These are phyloP conservation scores for Leccinum fibrillosum DNA, from an alignment of 768 basidiomycete genomes.

Conservation along the genomic window DNA sequence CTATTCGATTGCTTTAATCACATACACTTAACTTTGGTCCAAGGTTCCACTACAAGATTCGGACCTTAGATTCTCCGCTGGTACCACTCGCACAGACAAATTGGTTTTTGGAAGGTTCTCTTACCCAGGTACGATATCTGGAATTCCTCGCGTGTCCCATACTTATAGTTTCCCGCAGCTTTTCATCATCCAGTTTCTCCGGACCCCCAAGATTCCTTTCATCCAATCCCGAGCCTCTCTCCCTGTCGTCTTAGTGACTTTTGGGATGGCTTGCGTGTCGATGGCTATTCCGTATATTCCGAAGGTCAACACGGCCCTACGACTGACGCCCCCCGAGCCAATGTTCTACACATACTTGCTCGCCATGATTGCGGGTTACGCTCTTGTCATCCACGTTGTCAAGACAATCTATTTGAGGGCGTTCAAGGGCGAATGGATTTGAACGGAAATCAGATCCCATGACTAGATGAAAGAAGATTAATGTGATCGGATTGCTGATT, in stretches of 20 bases:
- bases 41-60: conserved; percentile 33
- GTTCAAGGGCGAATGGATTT: conserved; percentile 33
- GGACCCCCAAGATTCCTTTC: conserved; percentile 30
- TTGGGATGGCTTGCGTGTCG: conserved; percentile 29
- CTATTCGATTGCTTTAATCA: background rate
- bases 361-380: conserved; percentile 21
- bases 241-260: conserved; percentile 26
- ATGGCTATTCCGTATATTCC: conserved; percentile 35
- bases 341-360: conserved; percentile 28
- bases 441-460: background rate
- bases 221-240: conserved; percentile 31
- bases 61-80: conserved; percentile 22
- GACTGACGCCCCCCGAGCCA: conserved; percentile 26
- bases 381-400: conserved; percentile 25
- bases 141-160: background rate
- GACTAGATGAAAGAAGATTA: background rate
- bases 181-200: conserved; percentile 32
- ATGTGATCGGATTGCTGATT: background rate
- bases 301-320: conserved; percentile 28
- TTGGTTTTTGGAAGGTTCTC: conserved; percentile 36
- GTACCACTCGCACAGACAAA: conserved; percentile 34
- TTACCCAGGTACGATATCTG: conserved; percentile 31
- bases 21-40: background rate
- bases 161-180: conserved; percentile 16
- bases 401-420: conserved; percentile 25